phyloP scores from a whole-genome alignment of 345 rosid genomes.

The Kandelia obovata region DNA sequence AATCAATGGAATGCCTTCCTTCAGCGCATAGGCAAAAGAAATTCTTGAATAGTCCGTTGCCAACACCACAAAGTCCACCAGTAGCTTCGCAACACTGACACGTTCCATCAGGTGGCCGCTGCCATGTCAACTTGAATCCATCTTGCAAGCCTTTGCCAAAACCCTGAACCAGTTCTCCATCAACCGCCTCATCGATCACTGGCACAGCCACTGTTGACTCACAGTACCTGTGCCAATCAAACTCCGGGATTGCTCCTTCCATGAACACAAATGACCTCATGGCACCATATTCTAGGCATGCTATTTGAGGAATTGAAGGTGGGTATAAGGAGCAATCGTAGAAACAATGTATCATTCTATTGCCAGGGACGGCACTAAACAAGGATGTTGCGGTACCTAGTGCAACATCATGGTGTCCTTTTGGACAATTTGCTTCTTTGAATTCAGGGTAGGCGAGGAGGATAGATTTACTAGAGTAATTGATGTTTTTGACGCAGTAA shows the following conservation, averaged over 20 bases:
- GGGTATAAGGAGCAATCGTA: conserved; percentile 28
- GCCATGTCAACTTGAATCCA: conserved; percentile 31
- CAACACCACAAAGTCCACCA: conserved; percentile 27
- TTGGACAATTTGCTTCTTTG: conserved; percentile 18
- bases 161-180: conserved; percentile 6
- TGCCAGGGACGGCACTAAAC: conserved; percentile 2
- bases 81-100: conserved; percentile 27
- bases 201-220: conserved; percentile 12
- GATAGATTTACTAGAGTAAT: conserved; percentile 24
- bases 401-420: not conserved
- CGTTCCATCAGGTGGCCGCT: conserved; percentile 3
- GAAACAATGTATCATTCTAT: conserved; percentile 20
- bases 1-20: conserved; percentile 15
- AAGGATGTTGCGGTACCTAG: not conserved
- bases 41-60: not conserved
- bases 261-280: conserved; percentile 25
- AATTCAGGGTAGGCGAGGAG: conserved; percentile 1
- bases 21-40: conserved; percentile 27
- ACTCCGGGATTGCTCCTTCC: conserved; percentile 23
- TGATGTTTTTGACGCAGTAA: conserved; percentile 11
- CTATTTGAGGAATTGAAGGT: conserved; percentile 27
- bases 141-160: conserved; percentile 13
- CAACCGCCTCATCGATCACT: conserved; percentile 6
- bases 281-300: conserved; percentile 12
- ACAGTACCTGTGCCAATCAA: conserved; percentile 30